Evolutionary conservation across 192 early-diverging fungal genomes (phyloP), one percentile per base, ranked within the genome.

Genomic region (Linnemannia exigua): DNA sequence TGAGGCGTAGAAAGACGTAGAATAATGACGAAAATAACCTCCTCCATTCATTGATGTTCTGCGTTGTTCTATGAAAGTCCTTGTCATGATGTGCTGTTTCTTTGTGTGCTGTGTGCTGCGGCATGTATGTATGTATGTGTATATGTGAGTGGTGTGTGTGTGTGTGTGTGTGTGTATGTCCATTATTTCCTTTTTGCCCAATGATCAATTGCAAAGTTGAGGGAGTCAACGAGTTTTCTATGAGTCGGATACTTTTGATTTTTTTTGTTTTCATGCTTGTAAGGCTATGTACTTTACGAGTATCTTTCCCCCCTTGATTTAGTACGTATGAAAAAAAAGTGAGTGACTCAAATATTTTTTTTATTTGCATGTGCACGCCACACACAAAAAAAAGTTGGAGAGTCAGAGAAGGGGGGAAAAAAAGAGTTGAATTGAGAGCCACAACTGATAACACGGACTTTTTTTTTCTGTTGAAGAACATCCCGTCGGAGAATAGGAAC

Each of bases 311-410:
- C 58, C 58, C 58, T 61, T 61, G 58, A 33, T 71, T 47, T 72
- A 28, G 38, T 47, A 12, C 12, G n/a, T 8, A 7, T 17, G 4
- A n/a, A 3, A n/a, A 46, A 71, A 71, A 72, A 71, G 17, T 47
- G 70, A 31, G 70, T 72, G 70, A 72, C 41, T 72, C 70, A 72
- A 71, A 25, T 11, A 63, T 14, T 63, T 63, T 50, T 50, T 63
- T 63, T n/a, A 63, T 63, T 63, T 63, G 58, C 58, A 63, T 63
- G 58, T 63, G 58, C 28, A 22, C n/a, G 54, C 54, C 54, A 58
- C 54, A 58, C n/a, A 44, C 5, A 44, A 9, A 9, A 44, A 44
- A 58, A 63, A 25, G 25, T 15, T 3, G 58, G 3, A 63, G 25
- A 63, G 58, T 63, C 58, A 63, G 58, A 63, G 28, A 25, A 63